Evolutionary conservation across 495 filamentous ascomycete genomes (phyloP).

Genomic region (Hypoxylon perforatum): DNA sequence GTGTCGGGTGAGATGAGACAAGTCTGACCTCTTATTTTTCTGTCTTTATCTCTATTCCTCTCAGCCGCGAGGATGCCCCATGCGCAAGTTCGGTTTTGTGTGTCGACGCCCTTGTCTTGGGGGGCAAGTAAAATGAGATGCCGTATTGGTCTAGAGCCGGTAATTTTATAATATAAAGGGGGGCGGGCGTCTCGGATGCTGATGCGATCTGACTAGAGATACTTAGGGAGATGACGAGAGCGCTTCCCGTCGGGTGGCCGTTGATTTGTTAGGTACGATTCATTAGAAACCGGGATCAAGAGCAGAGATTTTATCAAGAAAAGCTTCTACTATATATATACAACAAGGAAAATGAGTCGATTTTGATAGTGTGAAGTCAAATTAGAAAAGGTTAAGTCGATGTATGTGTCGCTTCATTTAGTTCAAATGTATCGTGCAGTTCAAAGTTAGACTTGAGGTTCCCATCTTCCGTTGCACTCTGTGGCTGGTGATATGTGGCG

Average conservation of each 20-base stretch:
- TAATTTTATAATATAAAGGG: slow-evolving; percentile 6
- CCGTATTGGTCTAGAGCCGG: slow-evolving; percentile 31
- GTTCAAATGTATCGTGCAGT: too few species aligned
- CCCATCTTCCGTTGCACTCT: background rate
- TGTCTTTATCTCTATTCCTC: slow-evolving; percentile 11
- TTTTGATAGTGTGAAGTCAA: too few species aligned
- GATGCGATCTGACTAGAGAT: slow-evolving; percentile 18
- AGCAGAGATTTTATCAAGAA: background rate
- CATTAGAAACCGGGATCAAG: slow-evolving; percentile 5
- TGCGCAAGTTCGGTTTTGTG: slow-evolving; percentile 16
- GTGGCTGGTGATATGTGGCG: slow-evolving; percentile 32
- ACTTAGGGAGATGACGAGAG: background rate
- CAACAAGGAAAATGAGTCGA: too few species aligned
- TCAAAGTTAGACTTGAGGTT: background rate
- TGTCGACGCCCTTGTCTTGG: slow-evolving; percentile 3
- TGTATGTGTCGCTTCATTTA: too few species aligned
- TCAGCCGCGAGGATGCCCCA: slow-evolving; percentile 21
- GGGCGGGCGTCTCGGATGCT: slow-evolving; percentile 20
- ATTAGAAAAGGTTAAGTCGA: too few species aligned
- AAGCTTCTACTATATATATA: too few species aligned
- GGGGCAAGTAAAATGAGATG: slow-evolving; percentile 7
- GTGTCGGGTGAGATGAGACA: slow-evolving; percentile 42
- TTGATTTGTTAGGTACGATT: slow-evolving; percentile 9
- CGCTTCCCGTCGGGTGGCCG: slow-evolving; percentile 25
- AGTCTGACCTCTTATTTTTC: slow-evolving; percentile 22